A percentile compares a stretch with the other conserved stretches of the same genome.
These are phyloP conservation scores for Emmonsiellopsis sp. DNA, from an alignment of 2,329 filamentous ascomycete genomes.

Conservation along the genomic window DNA sequence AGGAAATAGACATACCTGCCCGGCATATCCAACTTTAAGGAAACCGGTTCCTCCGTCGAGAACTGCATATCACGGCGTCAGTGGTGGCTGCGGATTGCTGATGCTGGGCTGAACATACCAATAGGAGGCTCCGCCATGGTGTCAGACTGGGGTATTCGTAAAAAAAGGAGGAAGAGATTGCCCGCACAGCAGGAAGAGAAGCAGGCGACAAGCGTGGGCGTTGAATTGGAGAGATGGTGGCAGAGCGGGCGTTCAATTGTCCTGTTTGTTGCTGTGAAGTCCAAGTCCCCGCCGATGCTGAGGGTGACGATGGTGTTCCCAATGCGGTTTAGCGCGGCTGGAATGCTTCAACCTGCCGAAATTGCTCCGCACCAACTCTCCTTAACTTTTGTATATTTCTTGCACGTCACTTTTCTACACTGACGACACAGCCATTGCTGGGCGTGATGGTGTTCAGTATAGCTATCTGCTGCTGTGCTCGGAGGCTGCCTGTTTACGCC, in stretches of 20 bases:
- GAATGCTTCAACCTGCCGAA: neutral
- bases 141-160: neutral
- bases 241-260: neutral
- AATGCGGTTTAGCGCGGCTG: neutral
- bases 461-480: too few species aligned
- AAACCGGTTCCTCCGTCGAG: constrained; percentile 99
- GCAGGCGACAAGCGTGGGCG: neutral
- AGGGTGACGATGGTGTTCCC: neutral
- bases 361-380: neutral
- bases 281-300: neutral
- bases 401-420: neutral
- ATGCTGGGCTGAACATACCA: constrained; percentile 29
- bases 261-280: neutral
- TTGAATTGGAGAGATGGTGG: neutral
- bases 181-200: neutral
- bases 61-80: constrained; percentile 49
- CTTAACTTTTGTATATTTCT: neutral
- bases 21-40: constrained; percentile 98
- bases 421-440: neutral
- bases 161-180: neutral
- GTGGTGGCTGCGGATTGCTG: constrained; percentile 18
- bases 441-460: too few species aligned
- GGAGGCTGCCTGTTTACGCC: too few species aligned
- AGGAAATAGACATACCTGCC: constrained; percentile 48
- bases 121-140: constrained; percentile 43